These are phyloP conservation scores for Suhomyces maxii DNA, from an alignment of 1,139 yeast genomes.

Conservation along the genomic window DNA sequence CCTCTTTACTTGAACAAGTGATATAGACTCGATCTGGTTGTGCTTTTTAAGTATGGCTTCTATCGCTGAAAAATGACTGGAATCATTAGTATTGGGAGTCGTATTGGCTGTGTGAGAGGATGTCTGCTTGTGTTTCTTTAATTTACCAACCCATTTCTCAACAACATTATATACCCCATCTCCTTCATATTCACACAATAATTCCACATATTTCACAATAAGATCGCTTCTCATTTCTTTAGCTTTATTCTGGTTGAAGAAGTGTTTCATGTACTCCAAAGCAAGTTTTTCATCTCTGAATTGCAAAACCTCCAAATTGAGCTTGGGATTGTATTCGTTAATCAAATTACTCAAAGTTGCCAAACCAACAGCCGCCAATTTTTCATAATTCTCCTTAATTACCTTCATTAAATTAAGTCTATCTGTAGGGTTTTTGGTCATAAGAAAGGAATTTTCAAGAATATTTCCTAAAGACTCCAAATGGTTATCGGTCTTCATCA, in stretches of 20 bases:
- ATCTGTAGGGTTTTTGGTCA: slow-evolving; percentile 31
- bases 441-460: slow-evolving; percentile 40
- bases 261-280: slow-evolving; percentile 28
- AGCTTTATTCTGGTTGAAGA: slow-evolving; percentile 14
- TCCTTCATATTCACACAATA: slow-evolving; percentile 22
- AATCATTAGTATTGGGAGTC: neutral
- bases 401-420: slow-evolving; percentile 33
- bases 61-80: neutral
- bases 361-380: slow-evolving; percentile 36
- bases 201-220: slow-evolving; percentile 30
- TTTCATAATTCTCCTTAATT: slow-evolving; percentile 37
- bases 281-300: slow-evolving; percentile 25
- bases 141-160: slow-evolving; percentile 7
- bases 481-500: slow-evolving; percentile 17
- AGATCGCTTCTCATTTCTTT: slow-evolving; percentile 14
- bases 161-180: slow-evolving; percentile 19
- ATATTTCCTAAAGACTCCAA: slow-evolving; percentile 23
- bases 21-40: slow-evolving; percentile 33
- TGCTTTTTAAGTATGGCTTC: slow-evolving; percentile 21
- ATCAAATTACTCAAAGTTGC: slow-evolving; percentile 38
- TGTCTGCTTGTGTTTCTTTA: slow-evolving; percentile 12
- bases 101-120: slow-evolving; percentile 4
- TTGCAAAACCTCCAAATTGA: slow-evolving; percentile 38
- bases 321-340: slow-evolving; percentile 33
- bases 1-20: slow-evolving; percentile 24